A percentile compares a stretch with the other conserved stretches of the same genome.
phyloP scores from a whole-genome alignment of 768 basidiomycete genomes.

The Podaxis mareebaensis region DNA sequence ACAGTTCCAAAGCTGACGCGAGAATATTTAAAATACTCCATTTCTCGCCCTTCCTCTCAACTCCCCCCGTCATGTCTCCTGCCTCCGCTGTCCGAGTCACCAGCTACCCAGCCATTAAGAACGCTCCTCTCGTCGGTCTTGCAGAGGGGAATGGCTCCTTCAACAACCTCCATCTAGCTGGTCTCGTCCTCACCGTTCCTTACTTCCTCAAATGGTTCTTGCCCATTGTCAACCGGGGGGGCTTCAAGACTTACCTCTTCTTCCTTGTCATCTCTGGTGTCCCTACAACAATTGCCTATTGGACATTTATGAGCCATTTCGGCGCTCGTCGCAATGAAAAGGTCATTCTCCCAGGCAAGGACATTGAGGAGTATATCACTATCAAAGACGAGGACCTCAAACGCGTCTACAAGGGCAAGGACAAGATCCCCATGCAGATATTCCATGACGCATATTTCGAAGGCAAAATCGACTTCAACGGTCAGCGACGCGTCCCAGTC shows the following conservation, averaged over 20 bases:
- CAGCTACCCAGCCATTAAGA: slow-evolving; percentile 77
- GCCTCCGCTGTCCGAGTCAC: slow-evolving; percentile 58
- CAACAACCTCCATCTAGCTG: slow-evolving; percentile 78
- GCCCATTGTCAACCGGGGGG: slow-evolving; percentile 81
- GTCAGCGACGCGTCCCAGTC: slow-evolving; percentile 37
- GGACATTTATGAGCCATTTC: slow-evolving; percentile 83
- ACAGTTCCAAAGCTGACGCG: slow-evolving; percentile 1
- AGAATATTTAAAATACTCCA: not conserved
- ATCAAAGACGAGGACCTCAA: slow-evolving; percentile 85
- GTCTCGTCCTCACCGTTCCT: slow-evolving; percentile 75
- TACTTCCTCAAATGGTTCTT: slow-evolving; percentile 81
- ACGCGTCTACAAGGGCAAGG: slow-evolving; percentile 74
- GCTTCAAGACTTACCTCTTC: slow-evolving; percentile 85
- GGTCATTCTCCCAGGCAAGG: slow-evolving; percentile 79
- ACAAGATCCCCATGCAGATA: slow-evolving; percentile 96
- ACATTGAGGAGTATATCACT: slow-evolving; percentile 88
- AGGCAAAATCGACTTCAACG: slow-evolving; percentile 94
- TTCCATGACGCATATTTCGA: slow-evolving; percentile 99
- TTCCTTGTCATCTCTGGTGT: slow-evolving; percentile 71
- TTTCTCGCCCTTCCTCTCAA: not conserved
- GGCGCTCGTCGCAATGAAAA: slow-evolving; percentile 84
- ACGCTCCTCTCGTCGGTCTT: slow-evolving; percentile 79
- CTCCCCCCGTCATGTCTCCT: slow-evolving; percentile 30
- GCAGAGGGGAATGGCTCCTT: slow-evolving; percentile 87
- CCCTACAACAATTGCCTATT: slow-evolving; percentile 84